phyloP scores from a whole-genome alignment of 2,329 filamentous ascomycete species.

The Colletotrichum phormii region DNA sequence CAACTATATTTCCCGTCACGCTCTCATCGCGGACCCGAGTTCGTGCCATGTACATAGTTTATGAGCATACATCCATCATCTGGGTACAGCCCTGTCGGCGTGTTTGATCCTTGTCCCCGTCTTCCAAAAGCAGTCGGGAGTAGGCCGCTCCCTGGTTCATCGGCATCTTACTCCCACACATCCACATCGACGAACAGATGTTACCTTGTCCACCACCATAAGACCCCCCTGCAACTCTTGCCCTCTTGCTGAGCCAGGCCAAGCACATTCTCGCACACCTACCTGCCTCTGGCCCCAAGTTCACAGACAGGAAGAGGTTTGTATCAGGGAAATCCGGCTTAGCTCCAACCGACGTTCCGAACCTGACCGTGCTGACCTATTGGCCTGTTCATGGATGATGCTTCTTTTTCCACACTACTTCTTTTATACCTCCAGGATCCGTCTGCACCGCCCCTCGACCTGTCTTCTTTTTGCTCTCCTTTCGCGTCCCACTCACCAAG shows the following conservation, averaged over 20 bases:
- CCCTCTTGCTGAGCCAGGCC: slow-evolving; percentile 35
- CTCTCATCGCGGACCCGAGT: slow-evolving; percentile 16
- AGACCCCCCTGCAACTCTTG: slow-evolving; percentile 36
- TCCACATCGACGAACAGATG: slow-evolving; percentile 55
- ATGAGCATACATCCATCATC: slow-evolving; percentile 35
- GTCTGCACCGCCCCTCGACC: slow-evolving; percentile 60
- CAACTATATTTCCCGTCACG: slow-evolving; percentile 25
- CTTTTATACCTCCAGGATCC: slow-evolving; percentile 65
- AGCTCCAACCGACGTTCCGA: slow-evolving; percentile 64
- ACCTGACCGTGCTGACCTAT: slow-evolving; percentile 56
- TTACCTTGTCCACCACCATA: slow-evolving; percentile 46
- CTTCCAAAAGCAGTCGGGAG: slow-evolving; percentile 46
- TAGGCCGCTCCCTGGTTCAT: slow-evolving; percentile 44
- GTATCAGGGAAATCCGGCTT: slow-evolving; percentile 63
- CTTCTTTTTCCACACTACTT: slow-evolving; percentile 56
- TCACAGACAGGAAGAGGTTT: slow-evolving; percentile 50
- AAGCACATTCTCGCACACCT: slow-evolving; percentile 41
- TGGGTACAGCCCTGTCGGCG: slow-evolving; percentile 41
- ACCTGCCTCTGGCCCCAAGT: slow-evolving; percentile 41
- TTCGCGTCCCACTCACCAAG: slow-evolving; percentile 56
- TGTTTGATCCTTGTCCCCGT: slow-evolving; percentile 45
- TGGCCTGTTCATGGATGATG: slow-evolving; percentile 52
- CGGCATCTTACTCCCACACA: slow-evolving; percentile 47
- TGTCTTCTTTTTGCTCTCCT: slow-evolving; percentile 52
- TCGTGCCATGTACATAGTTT: slow-evolving; percentile 36